Evolutionary conservation across 2,329 filamentous ascomycete genomes (phyloP), one percentile per base, ranked within the genome.

Genomic region (Emericellopsis atlantica): DNA sequence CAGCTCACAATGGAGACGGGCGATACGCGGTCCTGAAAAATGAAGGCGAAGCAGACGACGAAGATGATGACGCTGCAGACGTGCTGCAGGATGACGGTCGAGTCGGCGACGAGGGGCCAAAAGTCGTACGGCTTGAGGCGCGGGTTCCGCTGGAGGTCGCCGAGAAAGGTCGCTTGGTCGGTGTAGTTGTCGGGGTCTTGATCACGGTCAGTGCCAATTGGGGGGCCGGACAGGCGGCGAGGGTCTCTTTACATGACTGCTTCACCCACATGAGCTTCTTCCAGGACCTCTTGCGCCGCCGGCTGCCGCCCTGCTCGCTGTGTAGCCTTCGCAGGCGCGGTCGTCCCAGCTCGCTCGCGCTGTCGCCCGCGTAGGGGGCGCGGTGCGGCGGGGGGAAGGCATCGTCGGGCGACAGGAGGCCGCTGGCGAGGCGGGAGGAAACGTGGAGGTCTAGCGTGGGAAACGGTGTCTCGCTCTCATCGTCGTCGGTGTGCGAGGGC

Each of bases 221-320:
- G 32, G 18, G 32, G 32, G n/a, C 31, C 11, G 31, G 31, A 32
- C 15, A 23, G 29, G 21, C 23, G 26, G 5, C 4, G 14, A 8
- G 22, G 15, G n/a, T 37, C 12, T 15, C 16, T 79, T 48, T 66
- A 89, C 84, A 95, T 29, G 84, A 85, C 59, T 96, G 92, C 64
- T 94, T 95, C 55, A 98, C 89, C 92, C 92, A 98, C 42, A 98
- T 74, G 48, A 98, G 65, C 67, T 96, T 96, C 71, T 93, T 94
- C 85, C 90, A 96, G 10, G 76, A 76, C 39, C 78, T 76, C 54
- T 81, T 85, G 48, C 81, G 71, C 51, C 78, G 70, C 37, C 83
- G 72, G 49, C 80, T 84, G 38, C 76, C 67, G 48, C 77, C 83
- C 15, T 78, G 70, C 34, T 72, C 72, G 42, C 73, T 64, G 36